Percentiles rank a stretch among this genome's conserved stretches.
These are phyloP conservation scores for Trifolium fragiferum DNA, from an alignment of 306 rosid genomes.

Conservation along the genomic window DNA sequence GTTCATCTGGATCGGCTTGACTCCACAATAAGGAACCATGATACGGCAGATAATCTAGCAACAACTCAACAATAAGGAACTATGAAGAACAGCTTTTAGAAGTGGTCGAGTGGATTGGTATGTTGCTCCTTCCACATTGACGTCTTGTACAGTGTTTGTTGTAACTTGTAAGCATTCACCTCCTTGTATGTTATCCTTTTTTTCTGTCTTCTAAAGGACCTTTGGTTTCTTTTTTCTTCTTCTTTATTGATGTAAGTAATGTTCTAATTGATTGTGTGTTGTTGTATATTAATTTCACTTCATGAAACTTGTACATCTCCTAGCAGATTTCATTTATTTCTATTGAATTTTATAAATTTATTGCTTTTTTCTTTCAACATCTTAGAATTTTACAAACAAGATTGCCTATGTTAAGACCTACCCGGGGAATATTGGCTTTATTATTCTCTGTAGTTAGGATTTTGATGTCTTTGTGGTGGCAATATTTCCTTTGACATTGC, in stretches of 20 bases:
- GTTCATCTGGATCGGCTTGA: slow-evolving; percentile 60
- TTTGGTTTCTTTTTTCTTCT: neutral
- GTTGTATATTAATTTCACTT: slow-evolving; percentile 20
- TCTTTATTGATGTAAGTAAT: neutral
- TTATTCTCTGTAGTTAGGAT: neutral
- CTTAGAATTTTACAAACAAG: neutral
- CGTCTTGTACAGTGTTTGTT: slow-evolving; percentile 38
- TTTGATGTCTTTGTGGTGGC: neutral
- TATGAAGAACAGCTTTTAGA: slow-evolving; percentile 2
- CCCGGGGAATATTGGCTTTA: neutral
- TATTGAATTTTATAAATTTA: neutral
- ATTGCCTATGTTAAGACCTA: neutral
- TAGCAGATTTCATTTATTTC: neutral
- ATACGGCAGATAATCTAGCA: slow-evolving; percentile 40
- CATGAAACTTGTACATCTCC: neutral
- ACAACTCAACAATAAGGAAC: neutral
- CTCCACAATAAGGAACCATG: slow-evolving; percentile 49
- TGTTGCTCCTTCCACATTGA: slow-evolving; percentile 5
- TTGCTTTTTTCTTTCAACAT: neutral
- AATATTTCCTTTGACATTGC: neutral
- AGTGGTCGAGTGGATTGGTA: neutral
- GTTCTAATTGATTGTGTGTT: slow-evolving; percentile 1
- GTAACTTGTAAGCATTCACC: slow-evolving; percentile 26
- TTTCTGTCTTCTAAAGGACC: neutral
- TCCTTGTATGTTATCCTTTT: slow-evolving; percentile 11